Percentiles rank a stretch among this genome's conserved stretches.
These are phyloP conservation scores for Lipomyces orientalis DNA, from an alignment of 805 yeast species.

Conservation along the genomic window DNA sequence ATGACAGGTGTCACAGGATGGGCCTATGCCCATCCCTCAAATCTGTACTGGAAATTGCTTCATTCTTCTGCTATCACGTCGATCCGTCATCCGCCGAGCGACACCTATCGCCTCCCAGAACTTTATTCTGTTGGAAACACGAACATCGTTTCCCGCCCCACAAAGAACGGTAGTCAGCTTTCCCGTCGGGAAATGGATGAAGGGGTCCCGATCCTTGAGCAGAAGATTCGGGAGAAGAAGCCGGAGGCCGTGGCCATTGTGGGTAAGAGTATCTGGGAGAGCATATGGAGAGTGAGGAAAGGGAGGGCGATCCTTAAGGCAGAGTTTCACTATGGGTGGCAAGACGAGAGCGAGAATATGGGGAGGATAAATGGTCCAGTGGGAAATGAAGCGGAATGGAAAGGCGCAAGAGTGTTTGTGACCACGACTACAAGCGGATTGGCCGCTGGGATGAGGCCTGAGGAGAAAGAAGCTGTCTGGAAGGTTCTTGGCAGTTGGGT, in stretches of 20 bases:
- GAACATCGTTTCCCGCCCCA: constrained; percentile 69
- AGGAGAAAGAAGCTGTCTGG: too few relatives aligned
- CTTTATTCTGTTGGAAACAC: constrained; percentile 67
- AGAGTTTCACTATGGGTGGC: constrained; percentile 39
- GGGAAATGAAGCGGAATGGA: too few relatives aligned
- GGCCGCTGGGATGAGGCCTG: too few relatives aligned
- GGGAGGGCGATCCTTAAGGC: constrained; percentile 44
- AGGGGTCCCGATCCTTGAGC: constrained; percentile 59
- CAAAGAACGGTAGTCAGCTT: constrained; percentile 62
- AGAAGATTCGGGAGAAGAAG: constrained; percentile 49
- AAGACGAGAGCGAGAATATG: constrained; percentile 4
- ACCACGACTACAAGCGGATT: too few relatives aligned
- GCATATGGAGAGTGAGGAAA: constrained; percentile 50
- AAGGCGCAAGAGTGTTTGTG: too few relatives aligned
- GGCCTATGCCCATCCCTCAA: constrained; percentile 73
- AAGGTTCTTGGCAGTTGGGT: too few relatives aligned
- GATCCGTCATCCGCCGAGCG: constrained; percentile 46
- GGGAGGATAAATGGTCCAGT: too few relatives aligned
- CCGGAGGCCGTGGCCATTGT: constrained; percentile 61
- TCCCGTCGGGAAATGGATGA: constrained; percentile 56
- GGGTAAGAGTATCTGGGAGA: constrained; percentile 80
- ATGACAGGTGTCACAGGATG: constrained; percentile 66
- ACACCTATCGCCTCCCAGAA: constrained; percentile 51
- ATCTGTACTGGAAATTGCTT: constrained; percentile 69
- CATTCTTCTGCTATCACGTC: constrained; percentile 56